These are phyloP conservation scores for Zygoascus biomembranicola DNA, from an alignment of 805 yeast species.

Conservation along the genomic window DNA sequence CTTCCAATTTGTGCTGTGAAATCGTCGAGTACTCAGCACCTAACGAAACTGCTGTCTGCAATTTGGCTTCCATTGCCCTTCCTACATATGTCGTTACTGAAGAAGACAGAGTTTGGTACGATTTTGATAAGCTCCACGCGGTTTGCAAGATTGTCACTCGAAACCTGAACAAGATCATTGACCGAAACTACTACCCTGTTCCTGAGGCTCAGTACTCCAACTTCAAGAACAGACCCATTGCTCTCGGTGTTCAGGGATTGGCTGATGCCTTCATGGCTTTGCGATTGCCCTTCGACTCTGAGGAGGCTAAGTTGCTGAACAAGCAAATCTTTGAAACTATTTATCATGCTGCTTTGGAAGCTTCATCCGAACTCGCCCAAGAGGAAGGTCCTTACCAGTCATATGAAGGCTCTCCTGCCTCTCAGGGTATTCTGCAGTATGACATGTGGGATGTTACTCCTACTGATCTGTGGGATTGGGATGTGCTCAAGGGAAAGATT, in stretches of 20 bases:
- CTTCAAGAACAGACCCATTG: conserved; percentile 75
- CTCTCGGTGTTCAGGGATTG: conserved; percentile 90
- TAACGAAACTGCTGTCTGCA: conserved; percentile 89
- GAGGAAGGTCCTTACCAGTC: conserved; percentile 60
- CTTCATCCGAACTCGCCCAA: conserved; percentile 70
- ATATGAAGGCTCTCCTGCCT: conserved; percentile 77
- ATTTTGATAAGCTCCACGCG: conserved; percentile 62
- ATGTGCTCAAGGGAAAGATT: conserved; percentile 46
- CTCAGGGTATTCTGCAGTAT: conserved; percentile 71
- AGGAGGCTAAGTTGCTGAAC: conserved; percentile 63
- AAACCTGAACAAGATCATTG: conserved; percentile 75
- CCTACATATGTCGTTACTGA: conserved; percentile 58
- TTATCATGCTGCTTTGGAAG: conserved; percentile 83
- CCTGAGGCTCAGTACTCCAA: conserved; percentile 63
- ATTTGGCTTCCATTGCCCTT: conserved; percentile 82
- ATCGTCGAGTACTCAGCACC: conserved; percentile 81
- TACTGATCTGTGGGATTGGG: conserved; percentile 76
- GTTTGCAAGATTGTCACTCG: conserved; percentile 65
- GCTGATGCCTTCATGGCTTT: conserved; percentile 76
- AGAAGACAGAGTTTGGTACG: conserved; percentile 41
- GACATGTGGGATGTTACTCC: conserved; percentile 79
- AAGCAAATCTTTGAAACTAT: conserved; percentile 85
- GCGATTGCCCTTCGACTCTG: conserved; percentile 73
- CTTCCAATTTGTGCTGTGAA: conserved; percentile 89
- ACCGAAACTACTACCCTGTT: conserved; percentile 74